Evolutionary conservation across 2,329 filamentous ascomycete species (phyloP).

Genomic region (Sclerotinia minor): DNA sequence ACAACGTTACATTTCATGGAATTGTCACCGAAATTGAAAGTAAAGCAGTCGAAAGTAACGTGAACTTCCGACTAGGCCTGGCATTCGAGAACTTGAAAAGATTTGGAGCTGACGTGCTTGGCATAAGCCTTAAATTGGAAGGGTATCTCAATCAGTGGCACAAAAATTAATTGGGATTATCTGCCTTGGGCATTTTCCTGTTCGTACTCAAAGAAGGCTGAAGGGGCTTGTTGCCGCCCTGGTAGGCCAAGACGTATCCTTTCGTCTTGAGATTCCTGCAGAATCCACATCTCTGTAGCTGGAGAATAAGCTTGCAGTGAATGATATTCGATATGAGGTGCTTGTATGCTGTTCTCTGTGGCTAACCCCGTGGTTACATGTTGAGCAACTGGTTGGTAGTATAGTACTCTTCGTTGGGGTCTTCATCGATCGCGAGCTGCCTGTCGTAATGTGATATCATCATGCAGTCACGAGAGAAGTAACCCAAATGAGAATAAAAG

Average conservation of each 20-base stretch:
- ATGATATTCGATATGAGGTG: not conserved
- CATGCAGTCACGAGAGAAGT: not conserved
- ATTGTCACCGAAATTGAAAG: not conserved
- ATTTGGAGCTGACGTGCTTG: not conserved
- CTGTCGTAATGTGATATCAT: not conserved
- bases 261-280: conserved; percentile 9
- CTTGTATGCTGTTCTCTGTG: not conserved
- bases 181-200: not conserved
- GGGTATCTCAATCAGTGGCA: not conserved
- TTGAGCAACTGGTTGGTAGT: not conserved
- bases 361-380: not conserved
- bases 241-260: conserved; percentile 9
- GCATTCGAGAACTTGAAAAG: not conserved
- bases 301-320: not conserved
- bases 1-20: not conserved
- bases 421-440: not conserved
- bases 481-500: not conserved
- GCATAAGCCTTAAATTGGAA: not conserved
- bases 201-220: not conserved
- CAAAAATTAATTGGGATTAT: not conserved
- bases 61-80: not conserved
- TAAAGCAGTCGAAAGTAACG: too few species aligned
- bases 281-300: conserved; percentile 6
- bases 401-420: not conserved
- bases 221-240: not conserved